Percentiles rank a stretch among this genome's conserved stretches.
phyloP scores from a whole-genome alignment of 2,329 filamentous ascomycete species.

The Mollisiaceae sp. region DNA sequence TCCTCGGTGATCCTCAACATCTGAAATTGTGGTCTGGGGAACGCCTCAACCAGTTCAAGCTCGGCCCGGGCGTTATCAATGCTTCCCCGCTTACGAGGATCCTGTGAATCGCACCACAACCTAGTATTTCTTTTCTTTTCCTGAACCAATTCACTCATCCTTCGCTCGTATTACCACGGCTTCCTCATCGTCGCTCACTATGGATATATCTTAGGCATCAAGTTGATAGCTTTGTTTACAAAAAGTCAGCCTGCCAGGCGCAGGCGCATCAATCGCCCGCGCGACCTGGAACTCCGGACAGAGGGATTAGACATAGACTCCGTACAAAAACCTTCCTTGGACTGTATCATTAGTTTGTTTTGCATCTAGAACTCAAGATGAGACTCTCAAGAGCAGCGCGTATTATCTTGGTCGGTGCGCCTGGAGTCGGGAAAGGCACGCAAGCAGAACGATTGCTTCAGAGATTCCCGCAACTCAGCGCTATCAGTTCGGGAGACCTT shows the following conservation, averaged over 20 bases:
- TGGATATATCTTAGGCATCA: slow-evolving; percentile 36
- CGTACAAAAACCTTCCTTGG: background rate
- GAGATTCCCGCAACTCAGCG: slow-evolving; percentile 85
- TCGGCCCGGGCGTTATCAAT: slow-evolving; percentile 14
- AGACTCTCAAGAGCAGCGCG: slow-evolving; percentile 81
- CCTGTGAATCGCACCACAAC: slow-evolving; percentile 14
- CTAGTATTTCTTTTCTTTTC: slow-evolving; percentile 10
- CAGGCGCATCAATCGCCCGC: slow-evolving; percentile 24
- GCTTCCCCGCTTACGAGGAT: slow-evolving; percentile 7
- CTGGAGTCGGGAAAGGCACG: slow-evolving; percentile 91
- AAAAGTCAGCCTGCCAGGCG: slow-evolving; percentile 31
- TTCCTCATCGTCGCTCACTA: slow-evolving; percentile 25
- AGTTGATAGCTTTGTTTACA: slow-evolving; percentile 20
- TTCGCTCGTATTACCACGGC: background rate
- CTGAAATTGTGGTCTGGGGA: slow-evolving; percentile 16
- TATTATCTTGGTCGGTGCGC: slow-evolving; percentile 92
- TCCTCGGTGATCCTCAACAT: slow-evolving; percentile 14
- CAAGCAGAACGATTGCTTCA: slow-evolving; percentile 88
- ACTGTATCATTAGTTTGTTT: slow-evolving; percentile 10
- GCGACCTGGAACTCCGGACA: slow-evolving; percentile 20
- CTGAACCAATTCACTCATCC: slow-evolving; percentile 1
- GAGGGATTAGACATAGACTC: slow-evolving; percentile 25
- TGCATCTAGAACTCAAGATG: slow-evolving; percentile 48
- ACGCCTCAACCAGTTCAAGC: slow-evolving; percentile 21
- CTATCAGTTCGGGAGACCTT: slow-evolving; percentile 93